These are phyloP conservation scores for Saccharomycopsis phalli DNA, from an alignment of 1,139 yeast genomes.

Conservation along the genomic window DNA sequence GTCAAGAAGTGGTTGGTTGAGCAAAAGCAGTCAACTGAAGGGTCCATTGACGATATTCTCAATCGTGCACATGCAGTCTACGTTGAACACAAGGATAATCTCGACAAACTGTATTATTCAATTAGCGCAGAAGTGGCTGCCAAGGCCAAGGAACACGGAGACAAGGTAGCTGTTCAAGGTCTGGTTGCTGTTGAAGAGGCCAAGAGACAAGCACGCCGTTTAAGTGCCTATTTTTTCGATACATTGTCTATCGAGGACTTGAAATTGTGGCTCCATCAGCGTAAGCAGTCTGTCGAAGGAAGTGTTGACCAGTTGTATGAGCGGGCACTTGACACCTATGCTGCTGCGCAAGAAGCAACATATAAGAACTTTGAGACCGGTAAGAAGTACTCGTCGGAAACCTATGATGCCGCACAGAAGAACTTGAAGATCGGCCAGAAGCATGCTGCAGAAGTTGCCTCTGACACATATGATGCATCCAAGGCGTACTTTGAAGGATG, in stretches of 20 bases:
- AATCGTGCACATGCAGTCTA: not conserved
- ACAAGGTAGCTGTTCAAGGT: too few species aligned
- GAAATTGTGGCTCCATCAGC: constrained; percentile 25
- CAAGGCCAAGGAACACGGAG: not conserved
- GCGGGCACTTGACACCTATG: constrained; percentile 19
- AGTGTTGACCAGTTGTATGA: constrained; percentile 26
- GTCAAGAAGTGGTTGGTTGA: not conserved
- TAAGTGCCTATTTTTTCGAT: constrained; percentile 8
- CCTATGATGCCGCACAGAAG: constrained; percentile 9
- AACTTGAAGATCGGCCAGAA: constrained; percentile 2
- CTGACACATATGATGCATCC: constrained; percentile 20
- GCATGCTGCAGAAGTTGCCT: constrained; percentile 24
- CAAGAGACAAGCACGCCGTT: not conserved
- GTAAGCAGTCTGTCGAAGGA: constrained; percentile 27
- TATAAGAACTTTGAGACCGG: not conserved
- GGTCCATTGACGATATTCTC: not conserved
- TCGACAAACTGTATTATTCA: not conserved
- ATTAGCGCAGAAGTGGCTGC: not conserved
- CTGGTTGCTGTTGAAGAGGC: not conserved
- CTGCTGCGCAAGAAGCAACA: constrained; percentile 1
- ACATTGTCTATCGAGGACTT: constrained; percentile 22
- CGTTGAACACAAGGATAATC: not conserved
- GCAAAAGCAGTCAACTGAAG: not conserved
- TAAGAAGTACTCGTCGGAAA: constrained; percentile 9
- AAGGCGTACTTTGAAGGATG: constrained; percentile 36